Evolutionary conservation across 768 basidiomycete genomes (phyloP).

Genomic region (Paxillus ammoniavirescens): DNA sequence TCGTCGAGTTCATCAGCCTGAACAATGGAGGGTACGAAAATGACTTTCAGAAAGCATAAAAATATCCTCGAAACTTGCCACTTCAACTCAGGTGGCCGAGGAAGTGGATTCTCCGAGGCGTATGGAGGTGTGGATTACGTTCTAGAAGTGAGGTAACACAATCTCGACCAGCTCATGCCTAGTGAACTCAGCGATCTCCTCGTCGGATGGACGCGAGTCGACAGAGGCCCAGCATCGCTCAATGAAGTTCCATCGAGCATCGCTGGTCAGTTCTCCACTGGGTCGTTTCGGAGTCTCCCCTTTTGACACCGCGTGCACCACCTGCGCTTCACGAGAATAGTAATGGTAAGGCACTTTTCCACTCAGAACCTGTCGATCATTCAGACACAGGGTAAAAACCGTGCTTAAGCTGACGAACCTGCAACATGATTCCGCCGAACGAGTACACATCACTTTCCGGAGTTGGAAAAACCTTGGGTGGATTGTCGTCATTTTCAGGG

Average conservation of each 20-base stretch:
- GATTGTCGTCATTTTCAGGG: not conserved
- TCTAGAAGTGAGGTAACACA: no score
- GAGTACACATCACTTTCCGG: constrained; percentile 37
- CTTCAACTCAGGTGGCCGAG: no score
- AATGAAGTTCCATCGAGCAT: constrained; percentile 3
- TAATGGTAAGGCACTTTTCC: constrained; percentile 8
- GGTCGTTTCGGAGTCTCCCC: constrained; percentile 3
- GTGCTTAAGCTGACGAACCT: constrained; percentile 32
- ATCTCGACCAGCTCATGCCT: no score
- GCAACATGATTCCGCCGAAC: constrained; percentile 28
- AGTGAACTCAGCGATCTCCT: no score
- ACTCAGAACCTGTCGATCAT: not conserved
- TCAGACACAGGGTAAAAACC: not conserved
- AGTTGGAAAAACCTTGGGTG: constrained; percentile 11
- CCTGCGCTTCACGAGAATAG: not conserved
- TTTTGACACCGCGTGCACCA: not conserved
- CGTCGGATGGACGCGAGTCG: not conserved
- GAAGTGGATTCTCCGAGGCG: no score
- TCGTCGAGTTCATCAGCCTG: no score
- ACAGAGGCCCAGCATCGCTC: constrained; percentile 4
- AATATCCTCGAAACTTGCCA: no score
- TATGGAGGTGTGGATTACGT: no score
- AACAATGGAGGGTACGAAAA: no score
- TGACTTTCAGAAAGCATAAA: no score
- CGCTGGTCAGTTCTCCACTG: not conserved